phyloP scores from a whole-genome alignment of 2,329 filamentous ascomycete genomes.

The Metarhizium sp. region DNA sequence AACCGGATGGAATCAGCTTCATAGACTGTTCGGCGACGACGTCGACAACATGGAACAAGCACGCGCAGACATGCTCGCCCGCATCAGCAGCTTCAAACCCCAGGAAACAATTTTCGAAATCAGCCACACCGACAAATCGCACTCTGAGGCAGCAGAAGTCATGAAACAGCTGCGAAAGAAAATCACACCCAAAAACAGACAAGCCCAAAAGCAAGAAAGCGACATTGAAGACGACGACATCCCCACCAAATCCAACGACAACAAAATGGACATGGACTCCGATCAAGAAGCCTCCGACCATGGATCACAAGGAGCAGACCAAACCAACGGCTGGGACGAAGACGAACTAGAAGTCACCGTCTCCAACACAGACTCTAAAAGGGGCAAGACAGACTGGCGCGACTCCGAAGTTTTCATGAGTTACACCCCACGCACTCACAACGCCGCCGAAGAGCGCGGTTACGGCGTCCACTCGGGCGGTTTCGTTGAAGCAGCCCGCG shows the following conservation, averaged over 20 bases:
- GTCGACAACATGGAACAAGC: slow-evolving; percentile 57
- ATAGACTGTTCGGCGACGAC: slow-evolving; percentile 70
- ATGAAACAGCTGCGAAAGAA: slow-evolving; percentile 64
- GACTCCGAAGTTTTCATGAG: slow-evolving; percentile 94
- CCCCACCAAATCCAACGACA: neutral
- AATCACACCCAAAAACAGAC: slow-evolving; percentile 48
- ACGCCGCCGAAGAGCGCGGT: slow-evolving; percentile 78
- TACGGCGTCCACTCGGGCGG: slow-evolving; percentile 87
- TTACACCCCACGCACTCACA: slow-evolving; percentile 74
- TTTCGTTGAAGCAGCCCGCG: slow-evolving; percentile 81
- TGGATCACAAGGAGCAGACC: slow-evolving; percentile 19
- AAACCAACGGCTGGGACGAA: slow-evolving; percentile 46
- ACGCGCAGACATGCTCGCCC: slow-evolving; percentile 76
- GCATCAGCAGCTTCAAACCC: slow-evolving; percentile 81
- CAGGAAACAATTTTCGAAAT: slow-evolving; percentile 96
- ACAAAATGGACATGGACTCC: neutral
- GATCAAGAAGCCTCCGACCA: slow-evolving; percentile 17
- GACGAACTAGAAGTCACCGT: slow-evolving; percentile 66
- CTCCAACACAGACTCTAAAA: slow-evolving; percentile 43
- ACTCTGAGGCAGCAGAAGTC: slow-evolving; percentile 59
- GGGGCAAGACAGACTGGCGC: slow-evolving; percentile 57
- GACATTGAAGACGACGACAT: slow-evolving; percentile 15
- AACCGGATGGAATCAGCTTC: slow-evolving; percentile 62
- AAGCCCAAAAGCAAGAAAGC: slow-evolving; percentile 30
- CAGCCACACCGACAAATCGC: slow-evolving; percentile 59